These are phyloP conservation scores for Trypanosoma rangeli DNA, from an alignment of 208 protist species.

Conservation along the genomic window DNA sequence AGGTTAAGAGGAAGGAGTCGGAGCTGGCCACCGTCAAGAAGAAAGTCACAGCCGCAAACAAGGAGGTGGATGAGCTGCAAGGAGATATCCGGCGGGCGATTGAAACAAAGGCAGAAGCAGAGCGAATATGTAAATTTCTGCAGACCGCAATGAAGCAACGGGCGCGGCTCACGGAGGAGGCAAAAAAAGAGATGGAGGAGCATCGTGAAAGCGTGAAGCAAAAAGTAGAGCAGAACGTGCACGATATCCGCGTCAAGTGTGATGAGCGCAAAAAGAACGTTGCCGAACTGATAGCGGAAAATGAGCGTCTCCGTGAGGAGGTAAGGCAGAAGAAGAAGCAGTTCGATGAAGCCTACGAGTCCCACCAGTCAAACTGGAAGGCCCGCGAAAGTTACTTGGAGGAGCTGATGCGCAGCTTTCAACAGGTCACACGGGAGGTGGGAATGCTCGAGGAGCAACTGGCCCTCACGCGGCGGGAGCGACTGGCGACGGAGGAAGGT, in stretches of 20 bases:
- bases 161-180: slow-evolving; percentile 43
- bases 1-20: slow-evolving; percentile 66
- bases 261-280: slow-evolving; percentile 43
- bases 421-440: slow-evolving; percentile 42
- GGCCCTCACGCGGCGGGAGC: slow-evolving; percentile 51
- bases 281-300: slow-evolving; percentile 44
- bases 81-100: slow-evolving; percentile 29
- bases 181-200: slow-evolving; percentile 54
- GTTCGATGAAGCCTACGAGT: slow-evolving; percentile 58
- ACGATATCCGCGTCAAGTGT: slow-evolving; percentile 42
- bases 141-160: slow-evolving; percentile 53
- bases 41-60: slow-evolving; percentile 35
- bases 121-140: slow-evolving; percentile 49
- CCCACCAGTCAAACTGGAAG: slow-evolving; percentile 37
- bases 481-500: slow-evolving; percentile 34
- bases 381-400: slow-evolving; percentile 42
- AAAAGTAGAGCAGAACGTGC: slow-evolving; percentile 46
- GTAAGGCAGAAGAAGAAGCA: slow-evolving; percentile 46
- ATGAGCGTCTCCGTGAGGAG: slow-evolving; percentile 43
- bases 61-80: slow-evolving; percentile 37
- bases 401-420: slow-evolving; percentile 48
- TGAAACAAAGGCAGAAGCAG: slow-evolving; percentile 31
- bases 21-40: slow-evolving; percentile 59
- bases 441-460: slow-evolving; percentile 55
- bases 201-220: slow-evolving; percentile 41